These are phyloP conservation scores for Sechiopsis laciniata DNA, from an alignment of 306 rosid species.

Conservation along the genomic window DNA sequence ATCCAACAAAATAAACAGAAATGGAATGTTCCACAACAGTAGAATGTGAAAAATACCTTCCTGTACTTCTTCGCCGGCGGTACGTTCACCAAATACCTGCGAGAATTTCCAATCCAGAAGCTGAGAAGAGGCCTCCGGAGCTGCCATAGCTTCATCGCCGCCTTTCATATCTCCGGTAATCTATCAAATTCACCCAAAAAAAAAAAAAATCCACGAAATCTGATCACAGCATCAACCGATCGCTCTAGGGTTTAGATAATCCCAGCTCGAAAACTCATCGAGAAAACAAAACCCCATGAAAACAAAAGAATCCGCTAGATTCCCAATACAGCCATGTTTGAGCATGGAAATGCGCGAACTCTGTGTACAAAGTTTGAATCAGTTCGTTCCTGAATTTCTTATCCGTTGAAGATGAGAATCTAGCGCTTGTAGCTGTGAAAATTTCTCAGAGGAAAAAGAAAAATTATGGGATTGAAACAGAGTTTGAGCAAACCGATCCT, in stretches of 20 bases:
- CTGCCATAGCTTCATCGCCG: slow-evolving; percentile 75
- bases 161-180: slow-evolving; percentile 60
- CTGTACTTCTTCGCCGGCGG: slow-evolving; percentile 98
- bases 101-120: slow-evolving; percentile 98
- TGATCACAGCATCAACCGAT: slow-evolving; percentile 61
- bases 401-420: slow-evolving; percentile 54
- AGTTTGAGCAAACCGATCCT: slow-evolving; percentile 41
- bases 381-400: background rate
- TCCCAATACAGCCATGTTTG: slow-evolving; percentile 62
- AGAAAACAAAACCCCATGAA: slow-evolving; percentile 24
- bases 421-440: slow-evolving; percentile 12
- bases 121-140: slow-evolving; percentile 64
- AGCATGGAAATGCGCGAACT: slow-evolving; percentile 25
- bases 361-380: slow-evolving; percentile 19
- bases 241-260: slow-evolving; percentile 55
- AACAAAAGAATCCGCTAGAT: slow-evolving; percentile 33
- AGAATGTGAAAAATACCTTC: slow-evolving; percentile 53
- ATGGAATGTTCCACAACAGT: slow-evolving; percentile 3
- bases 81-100: slow-evolving; percentile 95
- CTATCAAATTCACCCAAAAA: slow-evolving; percentile 40
- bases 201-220: slow-evolving; percentile 32
- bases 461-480: slow-evolving; percentile 37
- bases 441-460: background rate
- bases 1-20: slow-evolving; percentile 46
- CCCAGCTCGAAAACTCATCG: slow-evolving; percentile 18